Evolutionary conservation across 495 filamentous ascomycete species (phyloP).

Genomic region (Penicillium pulvis): DNA sequence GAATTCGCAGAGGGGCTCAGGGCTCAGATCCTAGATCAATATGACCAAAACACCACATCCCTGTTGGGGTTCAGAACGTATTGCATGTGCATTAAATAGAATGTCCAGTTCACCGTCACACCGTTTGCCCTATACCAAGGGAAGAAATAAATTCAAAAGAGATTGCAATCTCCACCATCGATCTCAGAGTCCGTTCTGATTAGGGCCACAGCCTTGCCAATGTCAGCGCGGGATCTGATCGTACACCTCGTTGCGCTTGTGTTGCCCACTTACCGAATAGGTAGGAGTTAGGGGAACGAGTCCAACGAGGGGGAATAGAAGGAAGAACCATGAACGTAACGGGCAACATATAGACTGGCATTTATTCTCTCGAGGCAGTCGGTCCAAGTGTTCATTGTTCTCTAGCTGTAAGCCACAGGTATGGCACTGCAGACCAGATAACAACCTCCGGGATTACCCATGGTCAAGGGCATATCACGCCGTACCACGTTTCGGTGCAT

Average conservation of each 20-base stretch:
- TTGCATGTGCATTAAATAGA: not conserved
- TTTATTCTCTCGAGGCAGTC: too few relatives aligned
- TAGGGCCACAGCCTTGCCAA: conserved; percentile 21
- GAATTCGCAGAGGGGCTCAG: too few relatives aligned
- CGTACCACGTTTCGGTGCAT: conserved; percentile 37
- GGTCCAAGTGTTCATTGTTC: not conserved
- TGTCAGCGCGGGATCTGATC: conserved; percentile 19
- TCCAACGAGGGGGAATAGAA: not conserved
- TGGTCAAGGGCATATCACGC: conserved; percentile 27
- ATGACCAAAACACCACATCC: not conserved
- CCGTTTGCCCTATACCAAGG: not conserved
- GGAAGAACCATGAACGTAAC: not conserved
- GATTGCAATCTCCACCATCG: conserved; percentile 6
- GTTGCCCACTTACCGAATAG: conserved; percentile 5
- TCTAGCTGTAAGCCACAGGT: too few relatives aligned
- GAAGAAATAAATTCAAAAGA: not conserved
- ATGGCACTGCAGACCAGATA: conserved; percentile 21
- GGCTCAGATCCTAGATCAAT: not conserved
- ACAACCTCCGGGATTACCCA: conserved; percentile 24
- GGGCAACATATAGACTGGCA: not conserved
- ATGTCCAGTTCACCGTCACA: conserved; percentile 1
- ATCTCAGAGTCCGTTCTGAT: conserved; percentile 24
- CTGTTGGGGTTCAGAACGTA: conserved; percentile 2
- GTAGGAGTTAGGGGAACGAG: too few relatives aligned
- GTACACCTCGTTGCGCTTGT: conserved; percentile 16